Percentiles rank a stretch among this genome's conserved stretches.
phyloP scores from a whole-genome alignment of 202 grass and related monocot genomes.

The Carex arenaria region DNA sequence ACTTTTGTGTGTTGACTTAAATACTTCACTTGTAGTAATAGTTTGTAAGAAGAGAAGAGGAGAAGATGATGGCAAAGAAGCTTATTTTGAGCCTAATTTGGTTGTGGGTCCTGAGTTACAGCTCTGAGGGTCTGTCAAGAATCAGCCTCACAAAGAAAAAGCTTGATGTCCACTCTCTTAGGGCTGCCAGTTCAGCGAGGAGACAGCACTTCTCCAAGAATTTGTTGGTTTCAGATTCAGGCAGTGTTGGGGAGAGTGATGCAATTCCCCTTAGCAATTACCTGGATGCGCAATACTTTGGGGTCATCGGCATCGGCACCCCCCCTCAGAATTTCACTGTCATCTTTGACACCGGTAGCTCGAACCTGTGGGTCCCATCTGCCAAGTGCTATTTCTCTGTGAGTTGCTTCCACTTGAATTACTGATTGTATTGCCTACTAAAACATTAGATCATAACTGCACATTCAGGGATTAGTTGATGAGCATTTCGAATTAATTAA shows the following conservation, averaged over 20 bases:
- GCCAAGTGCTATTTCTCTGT: slow-evolving; percentile 82
- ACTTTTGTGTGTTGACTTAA: background rate
- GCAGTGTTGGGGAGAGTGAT: slow-evolving; percentile 26
- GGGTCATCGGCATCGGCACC: slow-evolving; percentile 62
- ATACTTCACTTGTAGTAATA: background rate
- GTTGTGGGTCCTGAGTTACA: slow-evolving; percentile 44
- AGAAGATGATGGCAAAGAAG: slow-evolving; percentile 40
- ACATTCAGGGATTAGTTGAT: background rate
- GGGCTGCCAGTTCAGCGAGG: slow-evolving; percentile 48
- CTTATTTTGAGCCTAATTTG: slow-evolving; percentile 38
- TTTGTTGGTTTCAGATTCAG: slow-evolving; percentile 19
- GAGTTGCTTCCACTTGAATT: slow-evolving; percentile 18
- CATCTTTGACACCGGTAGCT: slow-evolving; percentile 91
- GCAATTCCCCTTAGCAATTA: slow-evolving; percentile 77
- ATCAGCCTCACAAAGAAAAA: slow-evolving; percentile 68
- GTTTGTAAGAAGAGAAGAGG: background rate
- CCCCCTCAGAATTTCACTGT: slow-evolving; percentile 79
- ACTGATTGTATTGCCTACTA: background rate
- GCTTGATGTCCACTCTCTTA: slow-evolving; percentile 43
- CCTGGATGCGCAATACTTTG: slow-evolving; percentile 78
- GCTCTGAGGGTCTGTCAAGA: slow-evolving; percentile 50
- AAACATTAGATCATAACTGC: background rate
- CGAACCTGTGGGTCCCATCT: slow-evolving; percentile 83
- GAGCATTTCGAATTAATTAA: background rate
- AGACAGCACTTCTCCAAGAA: slow-evolving; percentile 23